Conservation (phyloP, 2,329 filamentous ascomycete genomes). For the Clonostachys byssicola region DNA sequence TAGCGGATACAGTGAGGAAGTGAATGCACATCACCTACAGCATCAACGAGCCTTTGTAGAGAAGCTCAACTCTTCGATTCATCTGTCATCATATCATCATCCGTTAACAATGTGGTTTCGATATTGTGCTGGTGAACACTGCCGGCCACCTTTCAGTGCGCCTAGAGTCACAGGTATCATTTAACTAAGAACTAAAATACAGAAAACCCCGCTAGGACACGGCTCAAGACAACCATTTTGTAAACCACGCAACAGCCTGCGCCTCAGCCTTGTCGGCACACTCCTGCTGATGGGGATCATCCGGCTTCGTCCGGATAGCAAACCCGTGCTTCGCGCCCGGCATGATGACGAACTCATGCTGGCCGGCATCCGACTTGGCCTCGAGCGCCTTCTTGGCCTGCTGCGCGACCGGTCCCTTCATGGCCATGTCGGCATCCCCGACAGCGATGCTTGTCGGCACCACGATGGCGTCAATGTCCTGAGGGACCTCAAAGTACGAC, state of each 20-base stretch:
- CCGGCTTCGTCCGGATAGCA: conserved; percentile 24
- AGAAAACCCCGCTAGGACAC: too few relatives aligned
- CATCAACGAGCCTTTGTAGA: too few relatives aligned
- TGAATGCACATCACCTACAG: too few relatives aligned
- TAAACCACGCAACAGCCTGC: conserved; percentile 30
- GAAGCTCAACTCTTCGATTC: too few relatives aligned
- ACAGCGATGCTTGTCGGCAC: conserved; percentile 39
- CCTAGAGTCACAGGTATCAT: too few relatives aligned
- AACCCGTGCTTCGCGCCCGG: conserved; percentile 34
- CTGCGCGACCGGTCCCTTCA: conserved; percentile 21
- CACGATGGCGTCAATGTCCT: conserved; percentile 35
- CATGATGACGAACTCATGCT: conserved; percentile 17
- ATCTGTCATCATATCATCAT: too few relatives aligned
- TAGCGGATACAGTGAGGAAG: too few relatives aligned
- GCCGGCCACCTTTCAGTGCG: too few relatives aligned
- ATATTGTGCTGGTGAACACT: too few relatives aligned
- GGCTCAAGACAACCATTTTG: background rate
- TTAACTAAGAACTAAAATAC: too few relatives aligned
- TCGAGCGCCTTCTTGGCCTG: conserved; percentile 22
- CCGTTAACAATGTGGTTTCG: too few relatives aligned
- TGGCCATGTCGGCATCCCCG: conserved; percentile 33
- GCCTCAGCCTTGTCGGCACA: conserved; percentile 30
- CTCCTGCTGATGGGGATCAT: conserved; percentile 23
- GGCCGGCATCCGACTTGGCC: conserved; percentile 14
- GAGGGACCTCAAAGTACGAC: conserved; percentile 35